phyloP scores from a whole-genome alignment of 441 rosid genomes.

The Metrosideros polymorpha region DNA sequence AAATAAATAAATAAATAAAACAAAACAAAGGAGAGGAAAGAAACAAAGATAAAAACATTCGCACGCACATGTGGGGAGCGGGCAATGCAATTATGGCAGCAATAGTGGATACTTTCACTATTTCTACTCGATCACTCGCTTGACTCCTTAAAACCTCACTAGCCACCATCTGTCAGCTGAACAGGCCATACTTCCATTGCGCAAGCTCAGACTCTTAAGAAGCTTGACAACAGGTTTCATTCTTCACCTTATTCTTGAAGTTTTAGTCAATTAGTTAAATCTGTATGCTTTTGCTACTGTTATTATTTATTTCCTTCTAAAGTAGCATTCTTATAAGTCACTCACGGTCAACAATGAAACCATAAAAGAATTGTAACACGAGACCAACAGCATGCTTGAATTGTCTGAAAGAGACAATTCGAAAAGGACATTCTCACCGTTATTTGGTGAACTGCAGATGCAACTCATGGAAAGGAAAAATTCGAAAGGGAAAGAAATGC shows the following conservation, averaged over 20 bases:
- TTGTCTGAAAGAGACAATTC: not conserved
- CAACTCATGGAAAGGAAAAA: not conserved
- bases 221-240: not conserved
- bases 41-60: not conserved
- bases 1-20: not conserved
- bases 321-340: not conserved
- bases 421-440: not conserved
- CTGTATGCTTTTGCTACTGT: not conserved
- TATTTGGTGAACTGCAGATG: not conserved
- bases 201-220: not conserved
- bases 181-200: not conserved
- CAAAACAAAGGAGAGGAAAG: not conserved
- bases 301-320: not conserved
- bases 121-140: not conserved
- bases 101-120: not conserved
- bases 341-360: not conserved
- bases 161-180: not conserved
- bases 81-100: not conserved
- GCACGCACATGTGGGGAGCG: not conserved
- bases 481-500: not conserved
- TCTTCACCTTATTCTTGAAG: not conserved
- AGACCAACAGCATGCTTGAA: not conserved
- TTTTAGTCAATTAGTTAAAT: not conserved
- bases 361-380: not conserved
- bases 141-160: not conserved